Conservation (phyloP, 2,329 filamentous ascomycete species). For the Chaetomiaceae sp. region DNA sequence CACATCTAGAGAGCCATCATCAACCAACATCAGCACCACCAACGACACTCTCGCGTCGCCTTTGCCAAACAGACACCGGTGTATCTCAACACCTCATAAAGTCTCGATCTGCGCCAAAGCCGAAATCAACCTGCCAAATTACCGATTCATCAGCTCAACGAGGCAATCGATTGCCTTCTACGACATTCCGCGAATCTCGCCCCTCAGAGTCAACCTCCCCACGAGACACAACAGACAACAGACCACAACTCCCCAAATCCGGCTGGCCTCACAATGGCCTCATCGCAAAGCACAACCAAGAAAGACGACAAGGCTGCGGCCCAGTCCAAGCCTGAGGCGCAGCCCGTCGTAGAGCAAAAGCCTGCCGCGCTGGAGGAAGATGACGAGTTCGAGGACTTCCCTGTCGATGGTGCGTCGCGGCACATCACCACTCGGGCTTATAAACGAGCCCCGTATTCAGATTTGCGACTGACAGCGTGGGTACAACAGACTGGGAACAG, state of each 20-base stretch:
- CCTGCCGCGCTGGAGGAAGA: conserved; percentile 82
- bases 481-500: conserved; percentile 75
- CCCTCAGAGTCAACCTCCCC: not conserved
- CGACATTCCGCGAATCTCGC: not conserved
- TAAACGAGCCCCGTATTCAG: too few relatives aligned
- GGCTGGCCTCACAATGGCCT: conserved; percentile 8
- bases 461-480: not conserved
- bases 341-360: conserved; percentile 57
- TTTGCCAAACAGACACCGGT: too few relatives aligned
- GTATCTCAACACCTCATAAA: too few relatives aligned
- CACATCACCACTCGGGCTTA: not conserved
- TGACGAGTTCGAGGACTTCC: conserved; percentile 99
- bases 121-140: not conserved
- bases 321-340: conserved; percentile 41
- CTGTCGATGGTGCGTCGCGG: conserved; percentile 71
- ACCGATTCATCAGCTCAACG: not conserved
- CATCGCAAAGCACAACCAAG: conserved; percentile 22
- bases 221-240: not conserved
- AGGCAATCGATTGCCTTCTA: not conserved
- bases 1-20: not conserved
- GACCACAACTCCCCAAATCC: too few relatives aligned
- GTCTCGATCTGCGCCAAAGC: too few relatives aligned
- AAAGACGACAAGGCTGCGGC: conserved; percentile 37
- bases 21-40: not conserved
- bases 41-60: too few relatives aligned